Base-by-base conservation (phyloP, 768 basidiomycete genomes). In the Amanita thiersii region DNA sequence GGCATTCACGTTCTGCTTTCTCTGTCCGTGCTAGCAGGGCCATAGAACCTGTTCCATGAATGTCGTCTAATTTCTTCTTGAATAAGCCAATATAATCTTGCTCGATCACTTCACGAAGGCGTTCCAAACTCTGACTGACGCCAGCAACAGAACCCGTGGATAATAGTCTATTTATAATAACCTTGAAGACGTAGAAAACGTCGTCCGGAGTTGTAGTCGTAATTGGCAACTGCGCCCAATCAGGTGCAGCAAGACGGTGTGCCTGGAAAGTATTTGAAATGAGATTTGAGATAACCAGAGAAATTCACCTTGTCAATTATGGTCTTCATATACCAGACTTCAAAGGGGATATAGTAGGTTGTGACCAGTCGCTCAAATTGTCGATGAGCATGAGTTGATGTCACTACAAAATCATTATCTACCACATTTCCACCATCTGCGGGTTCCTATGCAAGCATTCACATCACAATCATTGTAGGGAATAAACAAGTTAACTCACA, bases 111-210 rank as follows among this genome's bases (percentile, higher is more conserved):
- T 83, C 81, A 38, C 74, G 71, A 12, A 96, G 64, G 33, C 72
- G 76, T 10, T 73, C 70, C 2, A 81, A 63, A 39, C 79, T 80
- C 19, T 65, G 68, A 45, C 75, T 67, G 2, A 89, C 68, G 2
- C 72, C 75, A 4, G 58, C 54, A 3, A 78, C 48, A 2, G 83
- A 83, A 0, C 89, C 90, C 0, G 86, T 84, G 0, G 86, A 83
- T 12, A 96, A 56, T 23, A 91, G 62, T 8, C 96, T 77, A 14
- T 76, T 68, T 3, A 92, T 68, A 2, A 93, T 81, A 5, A 79
- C 70, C 59, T 96, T 97, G 45, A 98, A 68, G 44, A 99, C 83
- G 62, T 96, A 99, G 64, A 98, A 99, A 1, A 84, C 86, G 51
- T 98, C 96, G 58, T 99, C 96, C 0, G 89, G 88, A 0, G 78